Base-by-base conservation (phyloP, 2,329 filamentous ascomycete genomes). In the Apiospora saccharicola region DNA sequence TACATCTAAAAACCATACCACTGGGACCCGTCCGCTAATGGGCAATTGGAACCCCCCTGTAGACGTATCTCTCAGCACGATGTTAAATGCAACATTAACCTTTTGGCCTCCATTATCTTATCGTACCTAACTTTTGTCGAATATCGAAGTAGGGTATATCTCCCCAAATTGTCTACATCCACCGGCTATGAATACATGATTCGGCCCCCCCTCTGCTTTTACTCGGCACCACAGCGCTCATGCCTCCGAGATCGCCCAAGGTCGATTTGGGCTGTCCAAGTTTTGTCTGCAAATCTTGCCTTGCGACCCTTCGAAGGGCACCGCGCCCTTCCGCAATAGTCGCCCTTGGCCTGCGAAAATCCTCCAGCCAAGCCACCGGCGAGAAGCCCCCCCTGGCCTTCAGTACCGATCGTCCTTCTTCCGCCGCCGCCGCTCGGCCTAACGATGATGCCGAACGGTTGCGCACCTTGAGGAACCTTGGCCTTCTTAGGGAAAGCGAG, bases 231-330 rank as follows among this genome's bases (percentile, higher is more conserved):
- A n/a, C 5, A 67, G 43, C 16, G 74, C 74, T 49, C 73, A 80
- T 81, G 79, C 77, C 77, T 75, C 75, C 78, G 30, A 75, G 74
- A 61, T 70, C 74, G 10, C 41, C 74, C 16, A 67, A 78, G 70
- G 72, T 80, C 61, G 79, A 80, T 44, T 72, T 73, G 30, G 70
- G 73, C 37, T 70, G 75, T 61, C 76, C 76, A n/a, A 77, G 75
- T 26, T 80, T 80, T 37, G 74, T 81, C 37, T 81, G 80, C 64
- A 78, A 77, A 57, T 80, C 79, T 30, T 81, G 80, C 47, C 75
- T 77, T 4, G 75, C 75, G 5, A 72, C 71, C 53, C 73, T 80
- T 47, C 77, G 73, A 19, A 78, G 76, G 57, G 34, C 34, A n/a
- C 57, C 57, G 34, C 57, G 57, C 34, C 57, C 13, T 64, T 41